These are phyloP conservation scores for Saccharomycopsis malanga DNA, from an alignment of 805 yeast genomes.

Conservation along the genomic window DNA sequence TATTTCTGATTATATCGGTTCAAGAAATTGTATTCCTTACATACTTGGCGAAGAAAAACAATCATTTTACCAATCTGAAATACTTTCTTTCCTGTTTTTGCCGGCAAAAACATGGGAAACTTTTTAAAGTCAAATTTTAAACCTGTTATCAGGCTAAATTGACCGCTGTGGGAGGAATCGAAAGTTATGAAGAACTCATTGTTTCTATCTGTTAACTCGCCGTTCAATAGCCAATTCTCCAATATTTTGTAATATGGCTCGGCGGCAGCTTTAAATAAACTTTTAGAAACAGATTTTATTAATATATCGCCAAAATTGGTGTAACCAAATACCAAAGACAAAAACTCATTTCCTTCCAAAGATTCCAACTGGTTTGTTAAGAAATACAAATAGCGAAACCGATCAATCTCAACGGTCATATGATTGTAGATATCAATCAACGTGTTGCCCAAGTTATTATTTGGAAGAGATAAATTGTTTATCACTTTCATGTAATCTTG, in stretches of 20 bases:
- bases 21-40: conserved; percentile 65
- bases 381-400: conserved; percentile 49
- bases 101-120: conserved; percentile 41
- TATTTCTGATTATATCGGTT: conserved; percentile 35
- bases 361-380: conserved; percentile 32
- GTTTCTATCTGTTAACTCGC: conserved; percentile 47
- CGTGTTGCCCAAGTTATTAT: conserved; percentile 29
- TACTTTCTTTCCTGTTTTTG: conserved; percentile 37
- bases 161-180: not conserved
- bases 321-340: conserved; percentile 45
- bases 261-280: conserved; percentile 40
- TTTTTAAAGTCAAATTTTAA: conserved; percentile 30
- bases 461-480: conserved; percentile 34
- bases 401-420: conserved; percentile 45
- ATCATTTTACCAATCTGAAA: conserved; percentile 68
- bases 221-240: conserved; percentile 62
- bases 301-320: conserved; percentile 58
- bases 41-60: conserved; percentile 53
- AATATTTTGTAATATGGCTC: conserved; percentile 57
- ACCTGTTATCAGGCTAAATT: conserved; percentile 19
- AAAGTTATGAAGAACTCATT: conserved; percentile 53
- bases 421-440: conserved; percentile 28
- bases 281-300: conserved; percentile 37
- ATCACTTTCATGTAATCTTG: conserved; percentile 37
- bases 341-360: conserved; percentile 41